phyloP scores from a whole-genome alignment of 306 rosid genomes.

The Adenanthera pavonina region DNA sequence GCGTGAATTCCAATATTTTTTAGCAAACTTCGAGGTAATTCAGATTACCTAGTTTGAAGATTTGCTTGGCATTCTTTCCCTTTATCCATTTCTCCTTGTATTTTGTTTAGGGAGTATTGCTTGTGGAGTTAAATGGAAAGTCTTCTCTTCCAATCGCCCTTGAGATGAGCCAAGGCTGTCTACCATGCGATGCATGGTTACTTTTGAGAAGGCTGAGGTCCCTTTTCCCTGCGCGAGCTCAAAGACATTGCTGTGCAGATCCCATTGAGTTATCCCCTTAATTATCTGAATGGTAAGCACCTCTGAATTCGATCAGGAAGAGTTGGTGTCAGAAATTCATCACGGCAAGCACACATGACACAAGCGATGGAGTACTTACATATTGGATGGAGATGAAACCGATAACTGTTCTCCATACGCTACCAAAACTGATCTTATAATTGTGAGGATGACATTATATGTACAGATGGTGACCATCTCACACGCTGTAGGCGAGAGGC shows the following conservation, averaged over 20 bases:
- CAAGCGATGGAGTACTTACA: constrained; percentile 6
- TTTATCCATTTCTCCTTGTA: constrained; percentile 29
- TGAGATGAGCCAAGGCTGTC: constrained; percentile 83
- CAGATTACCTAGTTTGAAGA: background rate
- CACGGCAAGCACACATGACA: constrained; percentile 26
- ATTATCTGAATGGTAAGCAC: constrained; percentile 28
- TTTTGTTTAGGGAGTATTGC: constrained; percentile 73
- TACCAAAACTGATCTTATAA: background rate
- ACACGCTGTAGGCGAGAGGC: background rate
- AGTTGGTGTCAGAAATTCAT: constrained; percentile 29
- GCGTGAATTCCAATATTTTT: constrained; percentile 71
- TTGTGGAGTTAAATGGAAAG: constrained; percentile 61
- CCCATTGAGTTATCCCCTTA: constrained; percentile 69
- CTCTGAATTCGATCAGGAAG: constrained; percentile 20
- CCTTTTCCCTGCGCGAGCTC: constrained; percentile 40
- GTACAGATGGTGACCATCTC: constrained; percentile 17
- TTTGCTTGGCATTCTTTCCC: background rate
- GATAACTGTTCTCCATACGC: background rate
- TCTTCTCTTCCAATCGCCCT: constrained; percentile 66
- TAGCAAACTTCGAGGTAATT: constrained; percentile 81
- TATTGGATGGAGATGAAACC: constrained; percentile 9
- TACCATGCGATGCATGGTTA: constrained; percentile 71
- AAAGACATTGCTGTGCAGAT: constrained; percentile 28
- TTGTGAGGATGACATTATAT: constrained; percentile 18
- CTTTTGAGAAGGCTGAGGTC: constrained; percentile 76